A percentile compares a stretch with the other conserved stretches of the same genome.
Conservation (phyloP, 441 rosid genomes). For the Theobroma grandiflorum region DNA sequence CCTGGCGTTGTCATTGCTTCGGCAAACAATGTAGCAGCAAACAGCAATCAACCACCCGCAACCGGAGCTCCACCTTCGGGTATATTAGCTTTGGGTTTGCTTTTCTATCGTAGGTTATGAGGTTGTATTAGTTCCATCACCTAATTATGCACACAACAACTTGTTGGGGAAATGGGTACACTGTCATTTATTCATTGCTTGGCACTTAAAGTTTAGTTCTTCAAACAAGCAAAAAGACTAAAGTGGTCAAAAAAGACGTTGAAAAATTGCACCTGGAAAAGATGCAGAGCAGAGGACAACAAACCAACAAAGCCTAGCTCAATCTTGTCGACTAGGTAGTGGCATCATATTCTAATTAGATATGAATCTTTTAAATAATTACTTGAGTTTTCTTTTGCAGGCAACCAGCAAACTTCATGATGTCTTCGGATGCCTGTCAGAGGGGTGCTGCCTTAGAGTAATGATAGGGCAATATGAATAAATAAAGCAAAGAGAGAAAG, state of each 20-base stretch:
- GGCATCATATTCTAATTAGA: not conserved
- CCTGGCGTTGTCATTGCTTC: slow-evolving; percentile 48
- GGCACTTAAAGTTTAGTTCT: not conserved
- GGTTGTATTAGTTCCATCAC: not conserved
- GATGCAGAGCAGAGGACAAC: slow-evolving; percentile 5
- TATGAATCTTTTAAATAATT: not conserved
- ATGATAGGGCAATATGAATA: not conserved
- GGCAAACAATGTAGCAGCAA: not conserved
- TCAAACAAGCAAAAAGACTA: not conserved
- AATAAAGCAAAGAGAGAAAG: not conserved
- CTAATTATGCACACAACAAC: not conserved
- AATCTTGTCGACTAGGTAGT: not conserved
- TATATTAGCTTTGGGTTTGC: no score
- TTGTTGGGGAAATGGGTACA: not conserved
- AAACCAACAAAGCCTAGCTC: slow-evolving; percentile 8
- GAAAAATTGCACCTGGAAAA: not conserved
- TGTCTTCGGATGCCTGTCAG: slow-evolving; percentile 24
- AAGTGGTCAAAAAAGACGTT: not conserved
- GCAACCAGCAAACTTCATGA: slow-evolving; percentile 15
- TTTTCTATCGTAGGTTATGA: not conserved
- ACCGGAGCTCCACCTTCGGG: slow-evolving; percentile 23
- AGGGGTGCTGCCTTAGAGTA: slow-evolving; percentile 20
- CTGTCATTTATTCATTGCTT: not conserved
- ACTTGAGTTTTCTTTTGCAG: slow-evolving; percentile 28
- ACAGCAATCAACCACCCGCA: slow-evolving; percentile 20